Conservation (phyloP, 108 stramenopile species). For the Nitzschia sp. region DNA sequence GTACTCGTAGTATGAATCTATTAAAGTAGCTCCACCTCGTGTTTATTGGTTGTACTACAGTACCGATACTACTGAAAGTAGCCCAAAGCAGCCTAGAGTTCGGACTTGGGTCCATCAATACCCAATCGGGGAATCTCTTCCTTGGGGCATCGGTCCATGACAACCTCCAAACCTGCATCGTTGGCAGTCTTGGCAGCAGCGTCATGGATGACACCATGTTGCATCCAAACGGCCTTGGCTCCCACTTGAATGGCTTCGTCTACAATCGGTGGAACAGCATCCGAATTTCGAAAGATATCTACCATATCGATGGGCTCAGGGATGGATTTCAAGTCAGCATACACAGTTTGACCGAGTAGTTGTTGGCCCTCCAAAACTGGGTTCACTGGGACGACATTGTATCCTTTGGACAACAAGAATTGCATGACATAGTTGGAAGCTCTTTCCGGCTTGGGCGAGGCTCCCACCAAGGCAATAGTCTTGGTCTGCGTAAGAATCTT, state of each 20-base stretch:
- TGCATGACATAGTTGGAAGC: slow-evolving; percentile 80
- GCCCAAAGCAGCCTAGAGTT: not conserved
- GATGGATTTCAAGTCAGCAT: slow-evolving; percentile 54
- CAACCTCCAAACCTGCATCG: slow-evolving; percentile 70
- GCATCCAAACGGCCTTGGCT: slow-evolving; percentile 82
- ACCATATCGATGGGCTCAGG: slow-evolving; percentile 77
- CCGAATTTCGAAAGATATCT: slow-evolving; percentile 72
- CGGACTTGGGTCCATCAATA: slow-evolving; percentile 12
- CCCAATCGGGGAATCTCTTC: slow-evolving; percentile 62
- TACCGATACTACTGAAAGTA: not conserved
- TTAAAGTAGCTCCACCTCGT: not conserved
- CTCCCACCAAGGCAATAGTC: slow-evolving; percentile 83
- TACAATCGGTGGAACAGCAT: slow-evolving; percentile 64
- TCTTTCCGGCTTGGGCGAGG: slow-evolving; percentile 62
- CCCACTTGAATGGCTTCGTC: slow-evolving; percentile 76
- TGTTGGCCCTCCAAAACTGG: slow-evolving; percentile 68
- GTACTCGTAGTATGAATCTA: too few relatives aligned
- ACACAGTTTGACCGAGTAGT: slow-evolving; percentile 66
- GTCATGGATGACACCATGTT: slow-evolving; percentile 75
- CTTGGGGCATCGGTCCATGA: slow-evolving; percentile 76
- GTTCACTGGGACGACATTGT: slow-evolving; percentile 82
- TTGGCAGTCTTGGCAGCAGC: slow-evolving; percentile 67
- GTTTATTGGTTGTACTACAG: not conserved
- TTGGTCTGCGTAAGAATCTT: slow-evolving; percentile 57
- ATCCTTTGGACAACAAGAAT: slow-evolving; percentile 48